Percentiles rank a stretch among this genome's conserved stretches.
These are phyloP conservation scores for Fusarium keratoplasticum DNA, from an alignment of 2,329 filamentous ascomycete species.

Conservation along the genomic window DNA sequence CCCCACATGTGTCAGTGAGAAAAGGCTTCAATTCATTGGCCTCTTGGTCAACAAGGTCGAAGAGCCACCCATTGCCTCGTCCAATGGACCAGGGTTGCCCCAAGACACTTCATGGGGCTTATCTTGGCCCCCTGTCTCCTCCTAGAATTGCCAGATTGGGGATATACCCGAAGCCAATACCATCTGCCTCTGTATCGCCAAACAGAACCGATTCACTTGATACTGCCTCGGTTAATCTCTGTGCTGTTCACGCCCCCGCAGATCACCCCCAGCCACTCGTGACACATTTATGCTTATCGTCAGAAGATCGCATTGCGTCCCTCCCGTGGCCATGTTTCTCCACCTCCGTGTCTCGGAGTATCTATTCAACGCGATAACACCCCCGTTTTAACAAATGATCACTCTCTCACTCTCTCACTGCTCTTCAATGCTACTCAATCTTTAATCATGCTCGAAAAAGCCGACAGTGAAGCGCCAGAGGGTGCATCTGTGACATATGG, in stretches of 20 bases:
- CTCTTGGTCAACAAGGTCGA: not conserved
- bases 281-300: not conserved
- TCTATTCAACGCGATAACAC: not conserved
- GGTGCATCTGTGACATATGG: constrained; percentile 18
- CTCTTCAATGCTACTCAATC: not conserved
- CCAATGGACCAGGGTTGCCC: not conserved
- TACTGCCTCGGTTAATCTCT: not conserved
- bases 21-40: no score
- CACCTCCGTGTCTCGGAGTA: not conserved
- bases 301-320: not conserved
- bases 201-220: not conserved
- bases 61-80: not conserved
- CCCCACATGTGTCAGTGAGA: no score
- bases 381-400: not conserved
- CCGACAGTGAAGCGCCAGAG: constrained; percentile 2
- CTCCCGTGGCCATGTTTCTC: not conserved
- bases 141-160: not conserved
- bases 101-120: not conserved
- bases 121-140: not conserved
- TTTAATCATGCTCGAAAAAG: not conserved
- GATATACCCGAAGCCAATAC: not conserved
- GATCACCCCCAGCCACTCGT: not conserved
- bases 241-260: not conserved
- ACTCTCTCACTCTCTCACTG: not conserved
- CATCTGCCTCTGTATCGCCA: not conserved